A percentile compares a stretch with the other conserved stretches of the same genome.
Evolutionary conservation across 805 yeast genomes (phyloP).

Genomic region (Metschnikowia gelsemii): DNA sequence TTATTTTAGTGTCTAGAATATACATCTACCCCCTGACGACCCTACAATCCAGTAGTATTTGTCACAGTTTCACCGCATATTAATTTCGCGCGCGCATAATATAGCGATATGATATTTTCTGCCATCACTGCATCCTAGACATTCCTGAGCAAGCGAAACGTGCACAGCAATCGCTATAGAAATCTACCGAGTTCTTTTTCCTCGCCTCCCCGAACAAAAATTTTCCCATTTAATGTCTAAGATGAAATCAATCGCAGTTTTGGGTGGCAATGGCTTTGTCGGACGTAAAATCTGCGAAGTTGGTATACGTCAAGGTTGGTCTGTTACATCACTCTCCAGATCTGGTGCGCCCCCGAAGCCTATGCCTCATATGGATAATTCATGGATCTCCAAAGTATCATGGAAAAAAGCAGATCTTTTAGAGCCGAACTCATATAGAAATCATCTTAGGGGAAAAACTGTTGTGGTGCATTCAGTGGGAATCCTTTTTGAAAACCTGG

Average conservation of each 20-base stretch:
- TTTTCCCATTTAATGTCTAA: no score
- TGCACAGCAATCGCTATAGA: no score
- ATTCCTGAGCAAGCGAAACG: no score
- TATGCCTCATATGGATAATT: conserved; percentile 14
- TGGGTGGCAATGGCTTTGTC: conserved; percentile 88
- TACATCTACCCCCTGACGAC: no score
- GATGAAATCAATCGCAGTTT: conserved; percentile 52
- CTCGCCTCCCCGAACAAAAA: no score
- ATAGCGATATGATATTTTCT: no score
- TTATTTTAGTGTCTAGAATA: no score
- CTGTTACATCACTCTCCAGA: conserved; percentile 68
- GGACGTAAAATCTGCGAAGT: conserved; percentile 68
- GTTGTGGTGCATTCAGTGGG: conserved; percentile 87
- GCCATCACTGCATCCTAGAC: no score
- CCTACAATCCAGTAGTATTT: no score
- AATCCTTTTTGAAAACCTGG: conserved; percentile 62
- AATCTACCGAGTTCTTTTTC: no score
- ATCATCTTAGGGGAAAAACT: conserved; percentile 46
- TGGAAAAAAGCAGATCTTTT: conserved; percentile 73
- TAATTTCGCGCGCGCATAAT: no score
- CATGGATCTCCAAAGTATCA: conserved; percentile 57
- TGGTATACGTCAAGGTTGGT: conserved; percentile 59
- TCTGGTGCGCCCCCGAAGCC: conserved; percentile 54
- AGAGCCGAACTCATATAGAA: conserved; percentile 55
- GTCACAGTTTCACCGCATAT: no score